phyloP scores from a whole-genome alignment of 2,329 filamentous ascomycete species.

The Aspergillus sp. region DNA sequence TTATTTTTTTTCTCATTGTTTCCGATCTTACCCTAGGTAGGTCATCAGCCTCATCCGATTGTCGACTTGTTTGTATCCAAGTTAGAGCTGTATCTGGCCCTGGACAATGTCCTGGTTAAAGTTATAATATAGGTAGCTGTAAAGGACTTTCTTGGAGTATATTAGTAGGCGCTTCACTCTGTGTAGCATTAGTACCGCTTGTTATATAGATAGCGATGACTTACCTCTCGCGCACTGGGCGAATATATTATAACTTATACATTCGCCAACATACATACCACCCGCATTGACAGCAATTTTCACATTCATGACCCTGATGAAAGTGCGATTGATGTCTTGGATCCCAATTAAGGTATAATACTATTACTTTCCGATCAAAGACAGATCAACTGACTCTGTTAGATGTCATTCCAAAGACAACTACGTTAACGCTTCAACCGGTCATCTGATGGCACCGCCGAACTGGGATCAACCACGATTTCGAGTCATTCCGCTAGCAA shows the following conservation, averaged over 20 bases:
- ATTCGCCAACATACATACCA: background rate
- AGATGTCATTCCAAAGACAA: conserved; percentile 3
- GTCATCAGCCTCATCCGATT: too few species aligned
- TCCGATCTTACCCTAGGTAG: too few species aligned
- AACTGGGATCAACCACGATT: conserved; percentile 8
- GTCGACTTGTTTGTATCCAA: too few species aligned
- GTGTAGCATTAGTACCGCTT: too few species aligned
- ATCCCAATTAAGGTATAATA: background rate
- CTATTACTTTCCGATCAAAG: conserved; percentile 2
- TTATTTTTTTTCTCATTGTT: too few species aligned
- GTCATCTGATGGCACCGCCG: conserved; percentile 7
- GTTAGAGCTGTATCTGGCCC: too few species aligned
- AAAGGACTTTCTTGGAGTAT: too few species aligned
- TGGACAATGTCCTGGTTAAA: too few species aligned
- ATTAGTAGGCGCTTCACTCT: too few species aligned
- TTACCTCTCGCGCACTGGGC: too few species aligned
- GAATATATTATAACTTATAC: background rate
- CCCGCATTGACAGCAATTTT: background rate
- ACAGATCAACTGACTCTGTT: conserved; percentile 1
- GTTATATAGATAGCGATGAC: too few species aligned
- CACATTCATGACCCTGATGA: background rate
- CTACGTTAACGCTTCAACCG: conserved; percentile 10
- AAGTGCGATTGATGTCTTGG: background rate
- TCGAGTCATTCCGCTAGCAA: conserved; percentile 10
- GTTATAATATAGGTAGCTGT: too few species aligned